Conservation (phyloP, 2,329 filamentous ascomycete genomes). For the Colletotrichum lupini region DNA sequence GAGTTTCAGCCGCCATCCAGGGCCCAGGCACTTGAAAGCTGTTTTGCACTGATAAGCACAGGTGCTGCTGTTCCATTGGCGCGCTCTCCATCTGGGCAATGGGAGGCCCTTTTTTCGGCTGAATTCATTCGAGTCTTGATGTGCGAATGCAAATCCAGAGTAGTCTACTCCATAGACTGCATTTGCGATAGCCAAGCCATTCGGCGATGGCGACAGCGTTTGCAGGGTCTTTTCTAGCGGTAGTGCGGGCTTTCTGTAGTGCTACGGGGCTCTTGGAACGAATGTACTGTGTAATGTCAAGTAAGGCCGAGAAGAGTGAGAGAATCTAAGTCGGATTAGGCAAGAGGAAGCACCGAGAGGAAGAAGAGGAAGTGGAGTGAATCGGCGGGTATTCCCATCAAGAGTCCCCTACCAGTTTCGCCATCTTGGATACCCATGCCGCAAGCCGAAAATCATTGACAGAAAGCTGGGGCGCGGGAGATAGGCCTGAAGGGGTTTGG, state of each 20-base stretch:
- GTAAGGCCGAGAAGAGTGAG: slow-evolving; percentile 19
- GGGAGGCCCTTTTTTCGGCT: too few species aligned
- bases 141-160: too few species aligned
- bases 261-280: slow-evolving; percentile 4
- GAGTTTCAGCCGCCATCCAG: not conserved
- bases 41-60: not conserved
- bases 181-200: slow-evolving; percentile 1
- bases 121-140: too few species aligned
- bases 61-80: not conserved
- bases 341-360: slow-evolving; percentile 24
- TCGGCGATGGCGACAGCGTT: slow-evolving; percentile 8
- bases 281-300: not conserved
- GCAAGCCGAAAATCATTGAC: not conserved
- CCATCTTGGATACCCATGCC: slow-evolving; percentile 13
- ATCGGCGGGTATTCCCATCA: slow-evolving; percentile 24
- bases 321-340: slow-evolving; percentile 19
- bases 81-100: not conserved
- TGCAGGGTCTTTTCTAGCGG: not conserved
- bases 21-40: too few species aligned
- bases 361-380: not conserved
- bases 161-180: too few species aligned
- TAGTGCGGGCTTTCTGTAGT: not conserved
- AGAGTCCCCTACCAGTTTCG: slow-evolving; percentile 2
- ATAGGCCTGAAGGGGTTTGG: not conserved
- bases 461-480: not conserved